phyloP scores from a whole-genome alignment of 2,329 filamentous ascomycete species.

The Coleophoma crateriformis region DNA sequence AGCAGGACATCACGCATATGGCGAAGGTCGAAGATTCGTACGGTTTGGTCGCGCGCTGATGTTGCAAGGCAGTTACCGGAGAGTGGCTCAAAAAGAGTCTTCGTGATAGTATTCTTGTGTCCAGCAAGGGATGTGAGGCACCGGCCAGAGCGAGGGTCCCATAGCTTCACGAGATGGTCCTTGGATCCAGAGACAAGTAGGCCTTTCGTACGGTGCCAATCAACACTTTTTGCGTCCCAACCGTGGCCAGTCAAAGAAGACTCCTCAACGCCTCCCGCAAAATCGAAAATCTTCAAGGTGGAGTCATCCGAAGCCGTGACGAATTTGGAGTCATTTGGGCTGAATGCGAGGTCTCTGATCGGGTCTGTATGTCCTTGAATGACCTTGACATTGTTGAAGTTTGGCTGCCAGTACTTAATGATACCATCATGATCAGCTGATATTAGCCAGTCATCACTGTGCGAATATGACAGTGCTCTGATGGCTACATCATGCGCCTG shows the following conservation, averaged over 20 bases:
- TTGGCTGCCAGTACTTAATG: conserved; percentile 98
- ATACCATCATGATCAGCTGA: conserved; percentile 93
- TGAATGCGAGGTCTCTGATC: conserved; percentile 86
- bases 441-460: conserved; percentile 94
- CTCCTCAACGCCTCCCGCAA: conserved; percentile 79
- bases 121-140: conserved; percentile 92
- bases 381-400: conserved; percentile 97
- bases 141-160: conserved; percentile 89
- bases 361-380: conserved; percentile 88
- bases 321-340: conserved; percentile 91
- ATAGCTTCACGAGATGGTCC: conserved; percentile 94
- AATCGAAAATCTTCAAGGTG: conserved; percentile 92
- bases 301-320: conserved; percentile 94
- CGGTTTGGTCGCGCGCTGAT: conserved; percentile 87
- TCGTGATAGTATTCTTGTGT: conserved; percentile 95
- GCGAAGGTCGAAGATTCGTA: conserved; percentile 86
- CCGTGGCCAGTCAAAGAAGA: conserved; percentile 85
- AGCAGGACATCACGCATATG: conserved; percentile 98
- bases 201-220: conserved; percentile 96
- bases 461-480: conserved; percentile 78
- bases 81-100: conserved; percentile 82
- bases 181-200: conserved; percentile 94
- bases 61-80: conserved; percentile 84
- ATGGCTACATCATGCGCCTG: conserved; percentile 91
- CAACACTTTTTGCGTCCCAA: conserved; percentile 95